These are phyloP conservation scores for Triglochin maritima DNA, from an alignment of 106 monocot species.

Conservation along the genomic window DNA sequence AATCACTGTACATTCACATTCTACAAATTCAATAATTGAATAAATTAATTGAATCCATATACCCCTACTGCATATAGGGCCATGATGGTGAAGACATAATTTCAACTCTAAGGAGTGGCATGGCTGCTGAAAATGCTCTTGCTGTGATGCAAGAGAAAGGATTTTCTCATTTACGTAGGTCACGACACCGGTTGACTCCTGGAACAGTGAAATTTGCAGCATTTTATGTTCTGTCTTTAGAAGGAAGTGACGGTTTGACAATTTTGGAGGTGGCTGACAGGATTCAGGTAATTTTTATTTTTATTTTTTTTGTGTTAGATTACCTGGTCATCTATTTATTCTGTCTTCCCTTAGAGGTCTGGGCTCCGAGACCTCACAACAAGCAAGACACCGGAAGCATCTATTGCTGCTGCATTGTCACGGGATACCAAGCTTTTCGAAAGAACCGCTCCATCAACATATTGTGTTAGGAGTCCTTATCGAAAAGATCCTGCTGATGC, in stretches of 20 bases:
- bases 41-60: background rate
- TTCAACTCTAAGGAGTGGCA: conserved; percentile 70
- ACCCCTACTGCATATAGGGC: conserved; percentile 28
- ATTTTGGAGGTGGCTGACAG: conserved; percentile 95
- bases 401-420: conserved; percentile 94
- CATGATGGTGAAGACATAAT: conserved; percentile 73
- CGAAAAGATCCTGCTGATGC: conserved; percentile 91
- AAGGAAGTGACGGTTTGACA: conserved; percentile 73
- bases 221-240: conserved; percentile 95
- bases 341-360: conserved; percentile 50
- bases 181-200: conserved; percentile 86
- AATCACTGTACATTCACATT: too few relatives aligned
- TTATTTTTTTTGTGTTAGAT: conserved; percentile 1
- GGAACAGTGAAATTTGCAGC: conserved; percentile 99
- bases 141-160: conserved; percentile 88
- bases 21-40: background rate
- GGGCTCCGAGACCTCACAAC: conserved; percentile 95
- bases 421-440: conserved; percentile 93
- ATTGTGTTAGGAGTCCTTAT: conserved; percentile 71
- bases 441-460: conserved; percentile 97
- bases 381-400: conserved; percentile 99
- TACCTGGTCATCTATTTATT: conserved; percentile 3
- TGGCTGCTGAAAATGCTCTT: conserved; percentile 88
- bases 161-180: conserved; percentile 58
- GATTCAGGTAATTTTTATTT: conserved; percentile 62